phyloP scores from a whole-genome alignment of 176 grass and related monocot species.

The Rhynchospora tenuis region DNA sequence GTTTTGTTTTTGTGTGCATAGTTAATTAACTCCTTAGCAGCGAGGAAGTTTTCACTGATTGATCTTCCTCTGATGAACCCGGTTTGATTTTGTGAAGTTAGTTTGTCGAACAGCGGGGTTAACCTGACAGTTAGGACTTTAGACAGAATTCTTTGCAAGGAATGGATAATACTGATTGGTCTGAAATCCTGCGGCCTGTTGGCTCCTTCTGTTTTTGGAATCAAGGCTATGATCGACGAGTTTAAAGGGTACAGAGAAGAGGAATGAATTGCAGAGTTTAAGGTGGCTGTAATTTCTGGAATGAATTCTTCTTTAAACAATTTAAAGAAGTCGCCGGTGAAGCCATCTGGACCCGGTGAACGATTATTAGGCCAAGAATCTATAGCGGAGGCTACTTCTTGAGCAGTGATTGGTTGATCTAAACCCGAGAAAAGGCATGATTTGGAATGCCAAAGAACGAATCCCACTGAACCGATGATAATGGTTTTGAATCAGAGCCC shows the following conservation, averaged over 20 bases:
- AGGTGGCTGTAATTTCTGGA: neutral
- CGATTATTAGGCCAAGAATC: no score
- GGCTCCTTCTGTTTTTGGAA: neutral
- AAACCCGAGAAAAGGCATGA: no score
- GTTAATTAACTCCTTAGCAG: neutral
- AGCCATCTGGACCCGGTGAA: neutral
- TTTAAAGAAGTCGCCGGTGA: neutral
- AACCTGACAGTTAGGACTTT: neutral
- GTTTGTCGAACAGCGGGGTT: neutral
- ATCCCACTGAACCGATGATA: no score
- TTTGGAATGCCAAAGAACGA: no score
- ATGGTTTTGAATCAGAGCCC: no score
- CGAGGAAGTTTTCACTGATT: neutral
- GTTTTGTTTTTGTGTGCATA: neutral
- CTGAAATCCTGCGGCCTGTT: neutral
- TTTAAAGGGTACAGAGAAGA: neutral
- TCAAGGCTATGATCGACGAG: neutral
- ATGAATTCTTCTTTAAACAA: neutral
- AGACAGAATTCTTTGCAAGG: constrained; percentile 8
- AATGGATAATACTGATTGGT: neutral
- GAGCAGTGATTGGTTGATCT: no score
- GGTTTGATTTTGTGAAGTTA: neutral
- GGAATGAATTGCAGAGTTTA: neutral
- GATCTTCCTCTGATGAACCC: neutral
- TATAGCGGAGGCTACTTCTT: no score